These are phyloP conservation scores for Myxozyma udenii DNA, from an alignment of 805 yeast genomes.

Conservation along the genomic window DNA sequence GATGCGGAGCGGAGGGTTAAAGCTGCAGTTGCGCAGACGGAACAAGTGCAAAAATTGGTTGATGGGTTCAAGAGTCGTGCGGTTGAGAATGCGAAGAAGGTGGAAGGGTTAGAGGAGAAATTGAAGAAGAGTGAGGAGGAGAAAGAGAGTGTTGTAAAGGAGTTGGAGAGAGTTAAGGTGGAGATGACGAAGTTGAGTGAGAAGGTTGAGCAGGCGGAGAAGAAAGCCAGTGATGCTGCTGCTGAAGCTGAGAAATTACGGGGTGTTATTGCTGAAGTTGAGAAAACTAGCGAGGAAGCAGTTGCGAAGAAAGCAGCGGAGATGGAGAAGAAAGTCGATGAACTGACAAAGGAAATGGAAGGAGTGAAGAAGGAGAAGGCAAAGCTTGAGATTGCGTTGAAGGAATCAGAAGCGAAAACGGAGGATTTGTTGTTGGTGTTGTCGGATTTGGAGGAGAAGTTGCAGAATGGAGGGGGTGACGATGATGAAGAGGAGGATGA, in stretches of 20 bases:
- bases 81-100: constrained; percentile 37
- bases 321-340: constrained; percentile 7
- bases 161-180: background rate
- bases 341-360: constrained; percentile 47
- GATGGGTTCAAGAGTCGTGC: constrained; percentile 30
- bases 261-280: background rate
- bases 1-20: constrained; percentile 27
- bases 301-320: background rate
- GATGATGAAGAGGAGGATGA: constrained; percentile 51
- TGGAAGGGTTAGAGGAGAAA: constrained; percentile 34
- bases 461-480: constrained; percentile 58
- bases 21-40: constrained; percentile 1
- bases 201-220: constrained; percentile 2
- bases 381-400: constrained; percentile 4
- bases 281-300: background rate
- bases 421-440: constrained; percentile 77
- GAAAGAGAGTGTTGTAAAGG: constrained; percentile 37
- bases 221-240: constrained; percentile 9
- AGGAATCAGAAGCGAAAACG: constrained; percentile 41
- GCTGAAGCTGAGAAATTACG: background rate
- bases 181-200: background rate
- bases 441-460: constrained; percentile 71
- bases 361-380: constrained; percentile 33
- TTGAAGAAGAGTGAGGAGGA: constrained; percentile 37
- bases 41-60: constrained; percentile 29